phyloP scores from a whole-genome alignment of 257 asterid species.

The Penstemon davidsonii region DNA sequence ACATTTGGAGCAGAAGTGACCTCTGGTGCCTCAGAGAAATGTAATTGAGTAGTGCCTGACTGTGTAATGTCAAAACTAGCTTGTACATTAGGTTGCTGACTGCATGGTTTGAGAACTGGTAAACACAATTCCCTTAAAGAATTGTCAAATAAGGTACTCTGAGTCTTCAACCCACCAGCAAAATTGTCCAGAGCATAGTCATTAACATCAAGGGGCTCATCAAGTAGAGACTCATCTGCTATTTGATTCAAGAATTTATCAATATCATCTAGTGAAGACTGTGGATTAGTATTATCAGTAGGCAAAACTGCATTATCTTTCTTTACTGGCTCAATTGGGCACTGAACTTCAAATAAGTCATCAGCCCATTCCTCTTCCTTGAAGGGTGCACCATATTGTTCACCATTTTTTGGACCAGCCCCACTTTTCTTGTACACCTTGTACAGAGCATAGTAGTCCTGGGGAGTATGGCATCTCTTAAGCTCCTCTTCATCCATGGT shows the following conservation, averaged over 20 bases:
- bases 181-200: slow-evolving; percentile 35
- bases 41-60: slow-evolving; percentile 46
- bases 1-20: slow-evolving; percentile 45
- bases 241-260: slow-evolving; percentile 56
- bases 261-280: slow-evolving; percentile 41
- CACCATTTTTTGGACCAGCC: slow-evolving; percentile 94
- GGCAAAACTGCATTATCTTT: slow-evolving; percentile 29
- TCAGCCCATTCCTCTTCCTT: slow-evolving; percentile 90
- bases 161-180: slow-evolving; percentile 41
- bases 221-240: slow-evolving; percentile 38
- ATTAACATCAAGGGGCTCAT: slow-evolving; percentile 29
- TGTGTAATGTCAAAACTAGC: slow-evolving; percentile 48
- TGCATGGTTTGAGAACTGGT: slow-evolving; percentile 28
- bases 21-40: slow-evolving; percentile 53
- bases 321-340: slow-evolving; percentile 26
- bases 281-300: slow-evolving; percentile 23
- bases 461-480: slow-evolving; percentile 57
- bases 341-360: slow-evolving; percentile 37
- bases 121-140: slow-evolving; percentile 37
- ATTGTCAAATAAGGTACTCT: slow-evolving; percentile 40
- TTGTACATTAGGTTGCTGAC: slow-evolving; percentile 29
- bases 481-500: slow-evolving; percentile 60
- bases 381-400: slow-evolving; percentile 90
- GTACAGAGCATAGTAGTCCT: slow-evolving; percentile 69
- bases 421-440: slow-evolving; percentile 93